Conservation (phyloP, 2,329 filamentous ascomycete genomes). For the Paraphoma chrysanthemicola region DNA sequence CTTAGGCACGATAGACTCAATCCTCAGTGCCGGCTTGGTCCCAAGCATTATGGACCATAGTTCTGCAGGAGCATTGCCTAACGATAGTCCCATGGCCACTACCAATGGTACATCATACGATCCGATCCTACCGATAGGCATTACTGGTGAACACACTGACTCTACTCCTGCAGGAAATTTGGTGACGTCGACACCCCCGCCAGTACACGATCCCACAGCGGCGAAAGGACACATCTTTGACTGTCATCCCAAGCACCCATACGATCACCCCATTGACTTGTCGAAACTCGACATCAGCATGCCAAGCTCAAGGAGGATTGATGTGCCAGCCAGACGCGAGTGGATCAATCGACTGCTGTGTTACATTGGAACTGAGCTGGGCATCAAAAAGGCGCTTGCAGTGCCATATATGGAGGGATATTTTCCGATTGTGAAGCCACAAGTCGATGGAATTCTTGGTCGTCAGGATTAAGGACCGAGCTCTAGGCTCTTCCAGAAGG, state of each 20-base stretch:
- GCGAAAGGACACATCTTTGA: conserved; percentile 30
- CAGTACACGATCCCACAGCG: not conserved
- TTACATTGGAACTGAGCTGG: conserved; percentile 30
- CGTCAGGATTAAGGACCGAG: not conserved
- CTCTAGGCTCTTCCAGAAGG: not conserved
- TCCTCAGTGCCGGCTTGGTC: conserved; percentile 32
- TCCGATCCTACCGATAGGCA: not conserved
- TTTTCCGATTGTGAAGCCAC: conserved; percentile 17
- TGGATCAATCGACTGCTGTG: conserved; percentile 38
- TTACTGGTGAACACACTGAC: too few species aligned
- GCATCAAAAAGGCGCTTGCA: conserved; percentile 37
- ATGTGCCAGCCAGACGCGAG: conserved; percentile 27
- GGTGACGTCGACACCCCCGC: not conserved
- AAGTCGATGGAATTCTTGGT: conserved; percentile 20
- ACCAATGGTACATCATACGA: not conserved
- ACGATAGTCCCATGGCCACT: not conserved
- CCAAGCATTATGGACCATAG: conserved; percentile 10
- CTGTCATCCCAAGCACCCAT: conserved; percentile 24
- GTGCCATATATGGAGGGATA: conserved; percentile 29
- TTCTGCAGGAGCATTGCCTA: not conserved
- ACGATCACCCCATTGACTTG: conserved; percentile 17
- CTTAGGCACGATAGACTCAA: conserved; percentile 34
- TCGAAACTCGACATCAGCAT: conserved; percentile 10
- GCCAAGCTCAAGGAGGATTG: conserved; percentile 19
- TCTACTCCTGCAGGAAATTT: too few species aligned